These are phyloP conservation scores for Pseudonitzschia pungens DNA, from an alignment of 108 stramenopile genomes.

Conservation along the genomic window DNA sequence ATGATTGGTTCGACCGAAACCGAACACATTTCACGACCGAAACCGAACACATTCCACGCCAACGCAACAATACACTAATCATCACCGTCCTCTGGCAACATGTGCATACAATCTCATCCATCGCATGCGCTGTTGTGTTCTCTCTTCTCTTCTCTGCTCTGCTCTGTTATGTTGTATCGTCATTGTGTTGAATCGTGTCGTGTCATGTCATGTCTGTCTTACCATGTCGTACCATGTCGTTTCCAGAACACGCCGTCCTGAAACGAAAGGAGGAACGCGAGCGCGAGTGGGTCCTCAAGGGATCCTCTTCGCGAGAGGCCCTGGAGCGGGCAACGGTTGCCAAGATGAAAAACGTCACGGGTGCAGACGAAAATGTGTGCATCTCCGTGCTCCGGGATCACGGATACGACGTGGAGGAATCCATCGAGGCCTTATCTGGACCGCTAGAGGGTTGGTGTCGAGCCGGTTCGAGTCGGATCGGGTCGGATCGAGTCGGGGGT, in stretches of 20 bases:
- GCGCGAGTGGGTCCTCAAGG: slow-evolving; percentile 9
- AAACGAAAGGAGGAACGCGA: slow-evolving; percentile 35
- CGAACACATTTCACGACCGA: too few species aligned
- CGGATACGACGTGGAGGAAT: slow-evolving; percentile 44
- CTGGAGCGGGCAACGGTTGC: slow-evolving; percentile 28
- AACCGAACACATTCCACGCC: too few species aligned
- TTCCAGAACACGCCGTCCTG: slow-evolving; percentile 28
- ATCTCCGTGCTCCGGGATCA: slow-evolving; percentile 38
- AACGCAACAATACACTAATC: not conserved
- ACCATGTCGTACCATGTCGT: too few species aligned
- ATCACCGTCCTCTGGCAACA: not conserved
- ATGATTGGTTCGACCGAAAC: not conserved
- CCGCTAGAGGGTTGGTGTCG: too few species aligned
- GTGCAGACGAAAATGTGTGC: slow-evolving; percentile 46
- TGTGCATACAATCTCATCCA: not conserved
- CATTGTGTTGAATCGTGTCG: too few species aligned
- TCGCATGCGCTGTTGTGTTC: too few species aligned
- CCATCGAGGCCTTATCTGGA: slow-evolving; percentile 48
- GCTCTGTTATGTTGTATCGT: too few species aligned
- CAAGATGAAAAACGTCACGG: slow-evolving; percentile 49
- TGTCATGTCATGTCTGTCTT: too few species aligned
- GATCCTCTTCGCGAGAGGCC: slow-evolving; percentile 27
- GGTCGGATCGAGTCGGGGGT: too few species aligned
- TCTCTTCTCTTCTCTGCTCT: too few species aligned
- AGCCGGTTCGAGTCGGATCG: too few species aligned